Base-by-base conservation (phyloP, 768 basidiomycete genomes). In the Dictyophora rubrovolvata region DNA sequence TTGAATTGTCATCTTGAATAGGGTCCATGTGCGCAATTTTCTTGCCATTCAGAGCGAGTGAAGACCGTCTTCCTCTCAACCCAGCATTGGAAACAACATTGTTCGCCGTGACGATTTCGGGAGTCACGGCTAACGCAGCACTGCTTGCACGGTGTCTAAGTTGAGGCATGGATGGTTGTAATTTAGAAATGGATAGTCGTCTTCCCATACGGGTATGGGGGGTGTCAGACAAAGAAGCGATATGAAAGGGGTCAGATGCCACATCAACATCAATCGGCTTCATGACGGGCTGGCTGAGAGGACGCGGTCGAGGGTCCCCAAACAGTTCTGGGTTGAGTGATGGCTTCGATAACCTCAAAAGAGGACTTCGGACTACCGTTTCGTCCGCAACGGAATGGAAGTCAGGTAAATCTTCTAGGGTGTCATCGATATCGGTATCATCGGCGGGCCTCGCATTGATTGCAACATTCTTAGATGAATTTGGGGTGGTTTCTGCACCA, bases 341-440 rank as follows among this genome's bases (percentile, higher is more conserved):
- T n/a, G 54, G 34, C 20, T 59, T 37, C 20, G 51, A 53, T 47
- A 59, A 36, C 23, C 17, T 28, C 21, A 48, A 59, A 51, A 48
- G 18, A 14, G 57, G 35, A 8, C 11, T 12, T 42, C 42, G 42
- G 14, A 42, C 10, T 14, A 12, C 42, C 42, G n/a, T 42, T 12
- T 12, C 42, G 42, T 42, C n/a, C 80, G 72, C 2, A 76, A 76
- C 2, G 82, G 82, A 75, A 81, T 80, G 0, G 82, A 81, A n/a
- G 47, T 55, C 21, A 53, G 54, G 18, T 52, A 48, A 28, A 52
- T 23, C 34, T 22, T 33, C 46, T 22, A 59, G 11, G 21, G 14
- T 57, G 50, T 33, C 23, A 23, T 33, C 18, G 18, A n/a, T 17
- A 52, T 59, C 57, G 48, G 64, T 76, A 77, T 78, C 0, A 76